Conservation (phyloP, 2,329 filamentous ascomycete species). For the Exserohilum rostratum region DNA sequence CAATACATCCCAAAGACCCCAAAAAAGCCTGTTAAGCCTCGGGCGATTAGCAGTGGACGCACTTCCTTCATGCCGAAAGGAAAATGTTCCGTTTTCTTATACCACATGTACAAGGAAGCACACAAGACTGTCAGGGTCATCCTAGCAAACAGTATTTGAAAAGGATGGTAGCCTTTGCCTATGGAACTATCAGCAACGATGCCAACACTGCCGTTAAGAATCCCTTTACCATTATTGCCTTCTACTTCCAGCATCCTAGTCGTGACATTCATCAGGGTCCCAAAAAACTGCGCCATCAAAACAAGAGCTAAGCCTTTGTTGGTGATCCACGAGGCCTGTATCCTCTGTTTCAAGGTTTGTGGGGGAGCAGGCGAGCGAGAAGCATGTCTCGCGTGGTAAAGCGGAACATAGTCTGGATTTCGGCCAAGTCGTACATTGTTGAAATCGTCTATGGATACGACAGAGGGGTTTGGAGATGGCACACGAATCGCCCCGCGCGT, state of each 20-base stretch:
- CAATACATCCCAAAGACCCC: constrained; percentile 79
- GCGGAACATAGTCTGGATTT: constrained; percentile 24
- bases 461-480: constrained; percentile 42
- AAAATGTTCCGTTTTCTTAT: constrained; percentile 68
- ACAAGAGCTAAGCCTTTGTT: constrained; percentile 79
- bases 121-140: constrained; percentile 75
- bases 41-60: constrained; percentile 68
- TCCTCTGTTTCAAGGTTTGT: constrained; percentile 24
- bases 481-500: constrained; percentile 39
- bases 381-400: constrained; percentile 22
- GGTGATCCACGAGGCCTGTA: constrained; percentile 59
- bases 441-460: constrained; percentile 43
- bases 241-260: constrained; percentile 75
- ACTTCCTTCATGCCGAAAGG: constrained; percentile 73
- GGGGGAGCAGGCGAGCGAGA: constrained; percentile 33
- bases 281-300: constrained; percentile 78
- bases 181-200: background rate
- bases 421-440: constrained; percentile 38
- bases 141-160: constrained; percentile 77
- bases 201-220: background rate
- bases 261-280: constrained; percentile 82
- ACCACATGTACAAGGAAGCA: constrained; percentile 76
- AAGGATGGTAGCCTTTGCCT: constrained; percentile 74
- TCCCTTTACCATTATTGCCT: constrained; percentile 60
- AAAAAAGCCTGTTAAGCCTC: constrained; percentile 75